phyloP scores from a whole-genome alignment of 768 basidiomycete species.

The Amanita rimosa region DNA sequence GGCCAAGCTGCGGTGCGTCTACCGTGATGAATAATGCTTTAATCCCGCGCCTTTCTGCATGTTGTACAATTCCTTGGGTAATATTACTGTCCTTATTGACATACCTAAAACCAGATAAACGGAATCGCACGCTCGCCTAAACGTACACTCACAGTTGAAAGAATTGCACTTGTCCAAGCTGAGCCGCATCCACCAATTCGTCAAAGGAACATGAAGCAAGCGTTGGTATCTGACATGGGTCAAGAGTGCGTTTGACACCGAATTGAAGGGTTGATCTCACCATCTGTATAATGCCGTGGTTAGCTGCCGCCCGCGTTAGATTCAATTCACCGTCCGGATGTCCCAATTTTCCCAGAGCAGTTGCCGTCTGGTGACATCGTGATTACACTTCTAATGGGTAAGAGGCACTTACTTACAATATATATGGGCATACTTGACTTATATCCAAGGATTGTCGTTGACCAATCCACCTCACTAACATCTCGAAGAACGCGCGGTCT shows the following conservation, averaged over 20 bases:
- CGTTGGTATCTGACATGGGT: slow-evolving; percentile 68
- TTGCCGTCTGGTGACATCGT: slow-evolving; percentile 36
- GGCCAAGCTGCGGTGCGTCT: slow-evolving; percentile 92
- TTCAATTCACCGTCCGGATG: slow-evolving; percentile 94
- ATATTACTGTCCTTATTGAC: slow-evolving; percentile 86
- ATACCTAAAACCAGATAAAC: slow-evolving; percentile 36
- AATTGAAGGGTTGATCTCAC: slow-evolving; percentile 12
- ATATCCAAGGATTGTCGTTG: slow-evolving; percentile 71
- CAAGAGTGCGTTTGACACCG: not conserved
- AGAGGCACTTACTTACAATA: slow-evolving; percentile 36
- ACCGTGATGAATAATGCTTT: slow-evolving; percentile 96
- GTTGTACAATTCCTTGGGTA: slow-evolving; percentile 78
- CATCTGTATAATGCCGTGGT: slow-evolving; percentile 44
- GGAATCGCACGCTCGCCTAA: not conserved
- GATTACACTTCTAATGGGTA: not conserved
- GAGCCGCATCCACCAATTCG: slow-evolving; percentile 82
- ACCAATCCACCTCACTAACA: slow-evolving; percentile 80
- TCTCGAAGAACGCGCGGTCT: slow-evolving; percentile 79
- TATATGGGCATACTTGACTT: slow-evolving; percentile 69
- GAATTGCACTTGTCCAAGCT: slow-evolving; percentile 72
- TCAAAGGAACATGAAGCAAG: slow-evolving; percentile 94
- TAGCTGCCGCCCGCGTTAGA: slow-evolving; percentile 80
- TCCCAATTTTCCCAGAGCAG: slow-evolving; percentile 86
- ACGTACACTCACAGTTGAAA: slow-evolving; percentile 52
- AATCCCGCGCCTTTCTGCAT: slow-evolving; percentile 84